Base-by-base conservation (phyloP, 1,139 yeast genomes). In the Nakaseomyces glabratus region DNA sequence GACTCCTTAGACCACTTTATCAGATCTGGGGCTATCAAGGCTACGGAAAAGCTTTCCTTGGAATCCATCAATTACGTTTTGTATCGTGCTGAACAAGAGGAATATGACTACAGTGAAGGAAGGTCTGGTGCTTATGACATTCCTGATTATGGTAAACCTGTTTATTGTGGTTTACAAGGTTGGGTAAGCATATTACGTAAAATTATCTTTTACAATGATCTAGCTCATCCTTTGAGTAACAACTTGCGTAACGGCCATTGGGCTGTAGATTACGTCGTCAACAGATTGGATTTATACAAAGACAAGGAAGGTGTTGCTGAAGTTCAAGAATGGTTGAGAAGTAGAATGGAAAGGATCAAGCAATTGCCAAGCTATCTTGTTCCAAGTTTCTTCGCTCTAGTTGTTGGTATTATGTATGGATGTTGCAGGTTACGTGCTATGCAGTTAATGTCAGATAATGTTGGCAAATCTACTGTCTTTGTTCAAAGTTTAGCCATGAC, bases 111-210 rank as follows among this genome's bases (percentile, higher is more conserved):
- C 10, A 76, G 90, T 47, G 68, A 60, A 16, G 94, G 95, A 4
- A 48, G 57, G 6, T 79, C 69, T 35, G 94, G 95, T 4, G 73
- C 73, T 0, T 90, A 90, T 58, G 57, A 61, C 36, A 68, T 90
- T 34, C 96, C 97, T 0, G 65, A 68, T 22, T 64, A 71, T 56
- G 97, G 96, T 0, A 61, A 63, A 11, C 64, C 88, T 33, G 79
- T 76, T 0, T 90, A 85, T 58, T 88, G 95, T 29, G 98, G 98
- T 9, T 63, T 90, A 19, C 93, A 84, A 60, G 98, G 98, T 3
- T 90, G 95, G 95, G 73, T 77, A 33, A 67, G 85, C 0, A 78
- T 78, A 0, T 60, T 88, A 43, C 68, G 73, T 40, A 61, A 66
- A 19, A 71, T 86, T 7, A 75, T 85, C 23, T 66, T 70, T 57